Evolutionary conservation across 352 stramenopile species (phyloP), one percentile per base, ranked within the genome.

Genomic region (Pythium pectinolyticum): DNA sequence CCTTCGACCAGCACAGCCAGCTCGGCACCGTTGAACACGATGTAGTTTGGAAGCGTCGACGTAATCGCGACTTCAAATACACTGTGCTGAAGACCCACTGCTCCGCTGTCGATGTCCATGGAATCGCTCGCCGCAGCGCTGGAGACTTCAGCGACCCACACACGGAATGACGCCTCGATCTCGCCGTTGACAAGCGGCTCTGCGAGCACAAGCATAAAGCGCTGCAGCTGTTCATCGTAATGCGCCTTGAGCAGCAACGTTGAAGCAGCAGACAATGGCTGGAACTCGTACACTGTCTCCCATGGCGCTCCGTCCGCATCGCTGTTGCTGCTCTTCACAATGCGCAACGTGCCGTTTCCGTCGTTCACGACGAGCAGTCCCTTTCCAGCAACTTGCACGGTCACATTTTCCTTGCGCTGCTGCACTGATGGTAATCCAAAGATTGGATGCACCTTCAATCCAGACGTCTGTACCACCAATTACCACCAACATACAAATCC

Each of bases 311-410:
- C 73, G 31, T 67, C 24, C 8, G 66, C 37, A 3, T 74, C 65
- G 0, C 50, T 53, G 20, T 63, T 41, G 35, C 78, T 65, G 7
- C 66, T 70, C 65, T 81, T 79, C 14, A 90, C 28, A 50, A 88
- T 77, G 34, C 80, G 63, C 46, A 93, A n/a, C 28, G 62, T 71
- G 6, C 80, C 82, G 22, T 77, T 71, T 28, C 84, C 84, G 39
- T 93, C 84, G 52, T 78, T 80, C 51, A 84, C 80, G 3, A 87
- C 77, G 12, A 93, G n/a, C 48, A 88, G 30, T n/a, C 84, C 82
- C 50, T 73, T 69, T 5, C 66, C 79, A 35, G 79, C 78, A 22
- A 90, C 81, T 60, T 79, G 74, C 30, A 93, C 37, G 24, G 77
- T 74, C 34, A 78, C 69, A 54, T 93, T 93, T 54, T 93, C 80